phyloP scores from a whole-genome alignment of 148 eudicot genomes.

The Fallopia convolvulus region DNA sequence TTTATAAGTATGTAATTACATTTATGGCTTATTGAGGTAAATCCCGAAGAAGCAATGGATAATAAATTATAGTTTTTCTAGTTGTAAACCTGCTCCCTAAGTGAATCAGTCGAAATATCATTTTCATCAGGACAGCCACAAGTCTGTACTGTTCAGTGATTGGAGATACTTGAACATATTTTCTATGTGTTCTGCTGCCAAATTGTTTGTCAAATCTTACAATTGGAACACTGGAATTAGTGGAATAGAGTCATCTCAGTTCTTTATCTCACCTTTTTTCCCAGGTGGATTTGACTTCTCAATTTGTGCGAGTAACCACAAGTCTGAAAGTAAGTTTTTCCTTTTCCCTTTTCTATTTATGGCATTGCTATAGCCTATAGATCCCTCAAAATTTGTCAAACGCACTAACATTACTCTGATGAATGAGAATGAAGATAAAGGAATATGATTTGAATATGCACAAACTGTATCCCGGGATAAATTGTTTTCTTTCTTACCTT shows the following conservation, averaged over 20 bases:
- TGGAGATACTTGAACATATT: not conserved
- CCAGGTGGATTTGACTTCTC: constrained; percentile 91
- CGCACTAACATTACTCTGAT: not conserved
- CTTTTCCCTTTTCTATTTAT: not conserved
- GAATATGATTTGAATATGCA: not conserved
- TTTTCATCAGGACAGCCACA: not conserved
- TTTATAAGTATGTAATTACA: not conserved
- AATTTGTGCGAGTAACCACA: constrained; percentile 54
- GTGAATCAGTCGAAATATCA: not conserved
- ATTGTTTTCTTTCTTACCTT: not conserved
- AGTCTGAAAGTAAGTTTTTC: constrained; percentile 53
- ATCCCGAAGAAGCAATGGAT: not conserved
- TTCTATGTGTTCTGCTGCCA: not conserved
- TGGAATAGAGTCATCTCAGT: not conserved
- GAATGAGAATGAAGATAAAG: not conserved
- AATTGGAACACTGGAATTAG: not conserved
- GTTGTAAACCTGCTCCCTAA: too few species aligned
- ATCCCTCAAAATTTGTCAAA: not conserved
- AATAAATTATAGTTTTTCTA: not conserved
- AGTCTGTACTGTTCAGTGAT: not conserved
- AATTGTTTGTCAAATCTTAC: not conserved
- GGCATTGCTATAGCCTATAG: not conserved
- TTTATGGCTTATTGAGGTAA: not conserved
- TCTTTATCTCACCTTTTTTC: constrained; percentile 10
- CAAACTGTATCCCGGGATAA: not conserved